Evolutionary conservation across 176 grass and related monocot genomes (phyloP), one percentile per base, ranked within the genome.

Genomic region (Coix lacrymajobi): DNA sequence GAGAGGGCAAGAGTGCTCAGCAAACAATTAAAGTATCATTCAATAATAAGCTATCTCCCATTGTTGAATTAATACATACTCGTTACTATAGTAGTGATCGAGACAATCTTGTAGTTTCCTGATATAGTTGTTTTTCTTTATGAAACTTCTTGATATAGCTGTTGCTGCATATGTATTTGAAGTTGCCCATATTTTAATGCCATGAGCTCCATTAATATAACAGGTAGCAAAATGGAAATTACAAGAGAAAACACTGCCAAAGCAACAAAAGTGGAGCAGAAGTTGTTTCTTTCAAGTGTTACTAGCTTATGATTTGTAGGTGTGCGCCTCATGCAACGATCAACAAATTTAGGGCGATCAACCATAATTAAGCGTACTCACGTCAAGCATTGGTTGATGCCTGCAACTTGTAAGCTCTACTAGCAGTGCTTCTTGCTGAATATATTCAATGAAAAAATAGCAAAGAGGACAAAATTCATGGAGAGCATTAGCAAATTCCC

Each of bases 91-190:
- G 13, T 33, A 75, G 46, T 75, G 46, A 33, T 33, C 4, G 69
- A 76, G 31, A 13, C 2, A 31, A 81, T 17, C 40, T 71, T 63
- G 77, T 43, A 51, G 77, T 76, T 69, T 66, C 34, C 72, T 69
- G 14, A 60, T 61, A 29, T 81, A 81, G n/a, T n/a, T n/a, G n/a
- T n/a, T n/a, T n/a, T n/a, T n/a, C n/a, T n/a, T n/a, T n/a, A n/a
- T n/a, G n/a, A n/a, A n/a, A n/a, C n/a, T n/a, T 69, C 49, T 84
- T 79, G 13, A 78, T 65, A 33, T 83, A 77, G 73, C 52, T 52
- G 20, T 54, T 52, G 19, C 11, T 83, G 56, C 41, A 51, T 83
- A 26, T 71, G 80, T 77, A 83, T 54, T 54, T 54, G 7, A 19
- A n/a, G 19, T 44, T 66, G 57, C 52, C 57, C n/a, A 17, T 39